Evolutionary conservation across 768 basidiomycete species (phyloP), one percentile per base, ranked within the genome.

Genomic region (Chlorophyllum brunneum): DNA sequence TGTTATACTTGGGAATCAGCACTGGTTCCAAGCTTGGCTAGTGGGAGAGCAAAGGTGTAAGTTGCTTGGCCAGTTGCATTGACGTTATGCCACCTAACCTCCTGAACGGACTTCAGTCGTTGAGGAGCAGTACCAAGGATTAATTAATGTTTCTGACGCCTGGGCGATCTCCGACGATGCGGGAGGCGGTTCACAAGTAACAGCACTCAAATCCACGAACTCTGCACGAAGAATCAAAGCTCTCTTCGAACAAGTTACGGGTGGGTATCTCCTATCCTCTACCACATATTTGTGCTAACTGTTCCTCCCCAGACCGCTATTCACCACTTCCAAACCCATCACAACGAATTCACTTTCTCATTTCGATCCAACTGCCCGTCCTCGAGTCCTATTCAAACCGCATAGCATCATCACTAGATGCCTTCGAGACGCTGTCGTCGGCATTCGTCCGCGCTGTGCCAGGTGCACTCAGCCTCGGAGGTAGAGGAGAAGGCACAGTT

Each of bases 11-110:
- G 89, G 85, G 5, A 82, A 85, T 55, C 76, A 80, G 47, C 87
- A 90, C 51, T 98, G 94, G 95, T 98, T 95, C 62, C 81, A 86
- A 36, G 77, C 82, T 2, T 99, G 97, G 97, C 66, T 97, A 29
- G 78, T 81, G 26, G 95, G 89, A 13, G 97, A 99, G 70, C 85
- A 85, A 60, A 77, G 81, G 60, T 98, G 95, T 94, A 62, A 61
- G 92, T 4, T 29, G 34, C n/a, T 26, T 48, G 48, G 5, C 9
- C 18, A 10, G 18, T 48, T 45, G 27, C 29, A 11, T 31, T n/a
- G 29, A 20, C 1, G 38, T 18, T 22, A 16, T 20, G 13, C 23
- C 8, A 6, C 8, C 27, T 29, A 6, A 20, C 29, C 15, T 27
- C 5, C 20, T 6, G 10, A 45, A 16, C 6, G 4, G 16, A 31